phyloP scores from a whole-genome alignment of 768 basidiomycete species.

The Phanerochaete carnosa region DNA sequence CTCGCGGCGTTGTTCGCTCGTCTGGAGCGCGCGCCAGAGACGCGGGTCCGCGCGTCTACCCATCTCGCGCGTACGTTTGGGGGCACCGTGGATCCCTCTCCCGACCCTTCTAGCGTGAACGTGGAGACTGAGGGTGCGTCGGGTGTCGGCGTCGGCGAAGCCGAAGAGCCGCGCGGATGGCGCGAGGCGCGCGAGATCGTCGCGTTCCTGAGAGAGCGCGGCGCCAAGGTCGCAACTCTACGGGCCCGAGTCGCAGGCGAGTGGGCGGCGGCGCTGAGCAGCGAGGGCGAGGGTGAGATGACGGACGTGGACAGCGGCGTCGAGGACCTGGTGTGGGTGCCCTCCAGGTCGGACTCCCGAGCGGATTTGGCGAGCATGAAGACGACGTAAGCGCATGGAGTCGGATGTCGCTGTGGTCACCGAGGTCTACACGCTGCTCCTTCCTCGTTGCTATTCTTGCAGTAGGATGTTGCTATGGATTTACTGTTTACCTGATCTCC shows the following conservation, averaged over 20 bases:
- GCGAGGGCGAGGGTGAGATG: constrained; percentile 45
- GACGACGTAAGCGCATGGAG: background rate
- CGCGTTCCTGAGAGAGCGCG: constrained; percentile 60
- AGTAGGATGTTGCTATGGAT: too few relatives aligned
- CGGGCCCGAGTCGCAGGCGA: constrained; percentile 50
- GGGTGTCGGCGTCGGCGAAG: constrained; percentile 16
- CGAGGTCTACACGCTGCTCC: too few relatives aligned
- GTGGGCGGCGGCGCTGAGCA: constrained; percentile 64
- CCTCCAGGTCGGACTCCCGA: background rate
- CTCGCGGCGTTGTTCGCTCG: constrained; percentile 72
- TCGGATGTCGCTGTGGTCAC: too few relatives aligned
- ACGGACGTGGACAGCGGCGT: constrained; percentile 2
- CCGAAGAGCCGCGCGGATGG: constrained; percentile 40
- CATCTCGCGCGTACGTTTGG: constrained; percentile 47
- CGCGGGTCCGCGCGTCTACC: constrained; percentile 44
- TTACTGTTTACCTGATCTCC: too few relatives aligned
- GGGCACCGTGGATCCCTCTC: constrained; percentile 32
- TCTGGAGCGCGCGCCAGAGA: constrained; percentile 45
- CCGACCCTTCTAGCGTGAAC: background rate
- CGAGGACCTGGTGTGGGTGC: constrained; percentile 4
- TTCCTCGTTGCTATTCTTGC: background rate
- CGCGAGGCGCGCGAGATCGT: constrained; percentile 72
- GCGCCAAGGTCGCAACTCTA: constrained; percentile 64
- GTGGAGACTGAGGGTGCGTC: constrained; percentile 25
- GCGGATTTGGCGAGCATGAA: background rate